A percentile compares a stretch with the other conserved stretches of the same genome.
These are phyloP conservation scores for Syzygium aqueum DNA, from an alignment of 345 rosid species.

Conservation along the genomic window DNA sequence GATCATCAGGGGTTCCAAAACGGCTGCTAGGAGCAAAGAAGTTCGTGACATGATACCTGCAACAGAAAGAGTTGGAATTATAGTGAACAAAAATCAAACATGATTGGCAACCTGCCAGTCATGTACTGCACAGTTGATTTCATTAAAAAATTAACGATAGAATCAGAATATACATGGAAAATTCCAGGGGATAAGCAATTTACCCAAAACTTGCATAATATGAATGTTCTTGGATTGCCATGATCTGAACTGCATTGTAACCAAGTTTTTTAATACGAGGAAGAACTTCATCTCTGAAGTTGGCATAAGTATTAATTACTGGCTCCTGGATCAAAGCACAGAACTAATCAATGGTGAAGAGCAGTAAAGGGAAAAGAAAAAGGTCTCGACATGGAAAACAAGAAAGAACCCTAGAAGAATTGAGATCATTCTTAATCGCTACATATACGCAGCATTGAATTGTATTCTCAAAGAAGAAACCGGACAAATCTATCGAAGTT, in stretches of 20 bases:
- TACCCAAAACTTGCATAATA: slow-evolving; percentile 99
- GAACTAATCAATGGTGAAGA: slow-evolving; percentile 1
- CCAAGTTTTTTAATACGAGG: slow-evolving; percentile 94
- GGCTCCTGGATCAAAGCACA: slow-evolving; percentile 60
- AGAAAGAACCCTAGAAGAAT: neutral
- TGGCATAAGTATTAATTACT: slow-evolving; percentile 68
- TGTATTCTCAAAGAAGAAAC: neutral
- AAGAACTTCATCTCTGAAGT: slow-evolving; percentile 91
- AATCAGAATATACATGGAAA: neutral
- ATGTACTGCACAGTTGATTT: neutral
- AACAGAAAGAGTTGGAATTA: slow-evolving; percentile 12
- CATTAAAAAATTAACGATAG: neutral
- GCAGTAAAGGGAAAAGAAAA: neutral
- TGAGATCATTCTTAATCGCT: neutral
- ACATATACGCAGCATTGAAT: neutral
- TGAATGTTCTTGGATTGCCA: slow-evolving; percentile 98
- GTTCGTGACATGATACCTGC: slow-evolving; percentile 94
- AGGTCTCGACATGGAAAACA: neutral
- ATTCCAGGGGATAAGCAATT: neutral
- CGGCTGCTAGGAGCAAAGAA: slow-evolving; percentile 97
- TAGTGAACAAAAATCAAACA: neutral
- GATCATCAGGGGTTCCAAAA: slow-evolving; percentile 95
- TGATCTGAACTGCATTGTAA: slow-evolving; percentile 93
- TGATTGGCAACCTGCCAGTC: neutral
- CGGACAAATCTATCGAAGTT: neutral